These are phyloP conservation scores for Nannochloropsis salina DNA, from an alignment of 108 stramenopile species.

Conservation along the genomic window DNA sequence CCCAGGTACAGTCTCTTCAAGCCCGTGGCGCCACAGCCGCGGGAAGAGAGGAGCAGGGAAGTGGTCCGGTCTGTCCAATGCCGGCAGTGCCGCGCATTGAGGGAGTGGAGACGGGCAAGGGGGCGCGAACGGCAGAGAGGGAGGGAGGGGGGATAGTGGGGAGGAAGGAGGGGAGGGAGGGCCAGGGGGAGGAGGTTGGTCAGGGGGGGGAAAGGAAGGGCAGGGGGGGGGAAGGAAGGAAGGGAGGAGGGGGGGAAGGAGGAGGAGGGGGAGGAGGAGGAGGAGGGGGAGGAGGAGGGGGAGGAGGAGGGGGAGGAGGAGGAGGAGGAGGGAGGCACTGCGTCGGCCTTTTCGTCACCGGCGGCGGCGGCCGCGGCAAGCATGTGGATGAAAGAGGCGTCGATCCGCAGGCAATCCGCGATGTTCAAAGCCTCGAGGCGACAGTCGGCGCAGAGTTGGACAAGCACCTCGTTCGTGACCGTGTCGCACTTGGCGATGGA, in stretches of 20 bases:
- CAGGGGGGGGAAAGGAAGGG: slow-evolving; percentile 2
- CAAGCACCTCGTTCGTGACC: background rate
- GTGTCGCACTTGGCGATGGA: background rate
- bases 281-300: too few relatives aligned
- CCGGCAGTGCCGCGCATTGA: background rate
- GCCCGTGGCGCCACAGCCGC: background rate
- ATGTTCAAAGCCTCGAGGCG: background rate
- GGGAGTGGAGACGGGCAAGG: background rate
- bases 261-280: background rate
- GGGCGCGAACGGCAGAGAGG: background rate
- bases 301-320: too few relatives aligned
- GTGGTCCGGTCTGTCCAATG: background rate
- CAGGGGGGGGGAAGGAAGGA: slow-evolving; percentile 1
- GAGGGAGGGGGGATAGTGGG: background rate
- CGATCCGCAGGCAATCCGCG: background rate
- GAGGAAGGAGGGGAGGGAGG: too few relatives aligned
- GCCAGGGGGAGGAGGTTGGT: background rate
- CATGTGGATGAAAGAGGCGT: background rate
- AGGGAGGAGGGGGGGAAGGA: background rate
- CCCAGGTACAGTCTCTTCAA: background rate
- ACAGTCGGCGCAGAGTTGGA: background rate
- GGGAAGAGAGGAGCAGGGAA: background rate
- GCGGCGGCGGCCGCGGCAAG: background rate
- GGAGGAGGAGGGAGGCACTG: too few relatives aligned
- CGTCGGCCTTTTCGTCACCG: too few relatives aligned